Base-by-base conservation (phyloP, 805 yeast species). In the Spathaspora arborariae region DNA sequence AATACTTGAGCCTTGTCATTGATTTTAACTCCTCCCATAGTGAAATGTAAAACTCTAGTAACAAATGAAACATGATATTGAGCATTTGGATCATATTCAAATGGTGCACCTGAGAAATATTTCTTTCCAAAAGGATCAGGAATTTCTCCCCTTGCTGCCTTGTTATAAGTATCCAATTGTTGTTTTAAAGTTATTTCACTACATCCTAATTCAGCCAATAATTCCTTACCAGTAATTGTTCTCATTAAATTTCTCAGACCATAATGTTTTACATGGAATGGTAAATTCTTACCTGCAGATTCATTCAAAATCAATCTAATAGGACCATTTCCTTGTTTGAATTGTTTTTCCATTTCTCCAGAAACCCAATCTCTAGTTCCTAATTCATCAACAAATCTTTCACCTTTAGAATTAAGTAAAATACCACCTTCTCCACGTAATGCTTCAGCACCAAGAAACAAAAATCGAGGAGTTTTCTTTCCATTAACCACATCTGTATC, bases 21-120 rank as follows among this genome's bases (percentile, higher is more conserved):
- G 47, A 81, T 79, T 59, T 75, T 76, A 4, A 80, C 79, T 36
- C 90, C 89, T 19, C 90, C 89, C 86, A 81, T 82, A 7, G 87
- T 81, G 61, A 81, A 82, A 60, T 82, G 88, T 30, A 82, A 75
- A 4, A 80, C 84, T 33, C 85, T 70, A 5, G 83, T 78, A 39
- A 80, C 70, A 49, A 68, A 75, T 1, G 83, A 76, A 20, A 78
- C 80, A 52, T 78, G 76, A 54, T 76, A 77, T 30, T 57, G 59
- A 16, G 68, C 64, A 7, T 67, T 64, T 3, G 52, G 39, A 6
- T 54, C 47, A 47, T 61, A 66, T 24, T 55, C 57, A 45, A 76
- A 65, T 5, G 82, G 82, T 4, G 75, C 62, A 26, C 74, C 72
- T 15, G 80, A 75, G 59, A 74, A 79, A 52, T 55, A 76, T 52